These are phyloP conservation scores for Cercospora janseana DNA, from an alignment of 2,329 filamentous ascomycete genomes.

Conservation along the genomic window DNA sequence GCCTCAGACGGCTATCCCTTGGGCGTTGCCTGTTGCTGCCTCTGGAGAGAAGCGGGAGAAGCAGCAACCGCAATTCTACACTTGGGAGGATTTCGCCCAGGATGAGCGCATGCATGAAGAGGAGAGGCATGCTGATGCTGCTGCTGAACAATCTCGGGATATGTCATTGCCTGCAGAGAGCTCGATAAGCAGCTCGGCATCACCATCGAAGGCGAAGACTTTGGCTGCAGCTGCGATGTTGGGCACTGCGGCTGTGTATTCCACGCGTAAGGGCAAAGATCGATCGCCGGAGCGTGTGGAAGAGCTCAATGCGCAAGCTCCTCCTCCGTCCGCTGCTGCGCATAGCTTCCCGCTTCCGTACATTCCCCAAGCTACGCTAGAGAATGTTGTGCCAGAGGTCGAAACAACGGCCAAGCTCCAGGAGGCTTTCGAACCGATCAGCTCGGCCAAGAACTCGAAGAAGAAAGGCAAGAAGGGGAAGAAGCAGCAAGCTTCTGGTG, in stretches of 20 bases:
- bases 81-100: slow-evolving; percentile 39
- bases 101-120: slow-evolving; percentile 34
- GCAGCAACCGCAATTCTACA: slow-evolving; percentile 40
- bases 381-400: neutral
- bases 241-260: slow-evolving; percentile 32
- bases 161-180: neutral
- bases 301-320: neutral
- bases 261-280: slow-evolving; percentile 18
- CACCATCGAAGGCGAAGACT: slow-evolving; percentile 21
- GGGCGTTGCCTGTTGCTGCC: neutral
- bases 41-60: slow-evolving; percentile 22
- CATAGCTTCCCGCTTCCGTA: slow-evolving; percentile 19
- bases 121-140: slow-evolving; percentile 5
- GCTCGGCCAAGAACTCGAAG: slow-evolving; percentile 27
- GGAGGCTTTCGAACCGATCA: slow-evolving; percentile 2
- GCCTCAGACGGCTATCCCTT: slow-evolving; percentile 16
- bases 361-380: neutral
- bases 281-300: slow-evolving; percentile 18
- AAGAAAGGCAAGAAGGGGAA: slow-evolving; percentile 34
- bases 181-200: slow-evolving; percentile 17
- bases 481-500: slow-evolving; percentile 16
- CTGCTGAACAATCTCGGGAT: neutral
- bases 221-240: slow-evolving; percentile 32
- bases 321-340: slow-evolving; percentile 8
- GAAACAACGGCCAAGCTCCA: slow-evolving; percentile 1